A percentile compares a stretch with the other conserved stretches of the same genome.
These are phyloP conservation scores for Catenaria anguillulae DNA, from an alignment of 371 early-diverging fungal genomes.

Conservation along the genomic window DNA sequence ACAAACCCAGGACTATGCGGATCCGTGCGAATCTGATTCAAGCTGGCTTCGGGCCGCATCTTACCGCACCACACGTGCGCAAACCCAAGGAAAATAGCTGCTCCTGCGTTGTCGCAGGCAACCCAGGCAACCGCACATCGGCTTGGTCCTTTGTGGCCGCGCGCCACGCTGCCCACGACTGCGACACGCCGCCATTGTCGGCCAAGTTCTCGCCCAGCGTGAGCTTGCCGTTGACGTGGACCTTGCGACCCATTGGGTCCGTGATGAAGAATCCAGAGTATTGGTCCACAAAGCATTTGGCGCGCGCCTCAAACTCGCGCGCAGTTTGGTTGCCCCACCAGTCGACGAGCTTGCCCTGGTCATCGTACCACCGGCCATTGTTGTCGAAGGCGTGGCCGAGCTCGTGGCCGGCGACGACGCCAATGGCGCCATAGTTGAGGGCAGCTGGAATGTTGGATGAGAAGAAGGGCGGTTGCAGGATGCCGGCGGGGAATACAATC, in stretches of 20 bases:
- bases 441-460: conserved; percentile 27
- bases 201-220: conserved; percentile 58
- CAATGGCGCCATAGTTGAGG: conserved; percentile 43
- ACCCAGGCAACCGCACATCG: conserved; percentile 31
- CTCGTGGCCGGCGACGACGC: conserved; percentile 44
- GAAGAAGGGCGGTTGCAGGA: conserved; percentile 32
- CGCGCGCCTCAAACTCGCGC: conserved; percentile 27
- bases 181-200: conserved; percentile 48
- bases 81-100: conserved; percentile 37
- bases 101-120: conserved; percentile 27
- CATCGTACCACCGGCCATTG: conserved; percentile 37
- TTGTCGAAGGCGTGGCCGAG: conserved; percentile 43
- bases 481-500: conserved; percentile 45
- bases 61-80: conserved; percentile 37
- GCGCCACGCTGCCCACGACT: conserved; percentile 23
- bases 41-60: conserved; percentile 19
- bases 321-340: conserved; percentile 51
- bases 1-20: conserved; percentile 33
- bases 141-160: conserved; percentile 4
- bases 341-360: conserved; percentile 19
- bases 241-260: conserved; percentile 19
- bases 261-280: conserved; percentile 31
- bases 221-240: conserved; percentile 33
- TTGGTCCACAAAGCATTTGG: conserved; percentile 49
- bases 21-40: conserved; percentile 11